Base-by-base conservation (phyloP, 2,329 filamentous ascomycete species). In the Neofusicoccum umdonicola region DNA sequence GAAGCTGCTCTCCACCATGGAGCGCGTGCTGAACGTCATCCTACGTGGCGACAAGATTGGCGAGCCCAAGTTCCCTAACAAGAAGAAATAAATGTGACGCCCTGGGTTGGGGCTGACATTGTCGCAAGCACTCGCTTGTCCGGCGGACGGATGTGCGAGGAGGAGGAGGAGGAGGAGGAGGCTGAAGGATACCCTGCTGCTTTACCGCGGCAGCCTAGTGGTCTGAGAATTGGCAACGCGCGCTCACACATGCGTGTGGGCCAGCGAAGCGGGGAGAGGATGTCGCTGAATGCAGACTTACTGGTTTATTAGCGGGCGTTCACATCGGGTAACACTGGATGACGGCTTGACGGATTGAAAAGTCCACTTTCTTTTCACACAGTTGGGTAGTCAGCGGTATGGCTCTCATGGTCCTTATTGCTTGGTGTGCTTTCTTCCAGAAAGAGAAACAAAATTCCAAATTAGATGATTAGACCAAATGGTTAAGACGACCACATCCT, bases 1-100 rank as follows among this genome's bases (percentile, higher is more conserved):
- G 81, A 93, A 93, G 83, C 82, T 96, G 63, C 83, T 96, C 65
- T 79, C 80, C 66, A 82, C 84, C 70, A 92, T 97, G 85, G 92
- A 96, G 86, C 85, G 89, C 63, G 88, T 91, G 68, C 87, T 97
- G 77, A 94, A 95, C 73, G 87, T 97, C 73, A 92, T 96, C 83
- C 85, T 97, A 74, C 86, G 93, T 70, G 92, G 95, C 66, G 83
- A 82, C 73, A 91, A 94, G 80, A 95, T 97, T 77, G 94, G 93
- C 68, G 84, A 88, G 77, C 91, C 92, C 72, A 90, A 89, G 82
- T 91, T 95, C 78, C 86, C 83, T 66, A 83, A 88, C 69, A 92
- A 91, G 85, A 91, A 90, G 83, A 62, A 65, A 65, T 64, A 64
- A 50, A n/a, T 5, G 22, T n/a, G 41, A 15, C 17, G 41, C 41